These are phyloP conservation scores for Lasiodiplodia citricola DNA, from an alignment of 2,329 filamentous ascomycete genomes.

Conservation along the genomic window DNA sequence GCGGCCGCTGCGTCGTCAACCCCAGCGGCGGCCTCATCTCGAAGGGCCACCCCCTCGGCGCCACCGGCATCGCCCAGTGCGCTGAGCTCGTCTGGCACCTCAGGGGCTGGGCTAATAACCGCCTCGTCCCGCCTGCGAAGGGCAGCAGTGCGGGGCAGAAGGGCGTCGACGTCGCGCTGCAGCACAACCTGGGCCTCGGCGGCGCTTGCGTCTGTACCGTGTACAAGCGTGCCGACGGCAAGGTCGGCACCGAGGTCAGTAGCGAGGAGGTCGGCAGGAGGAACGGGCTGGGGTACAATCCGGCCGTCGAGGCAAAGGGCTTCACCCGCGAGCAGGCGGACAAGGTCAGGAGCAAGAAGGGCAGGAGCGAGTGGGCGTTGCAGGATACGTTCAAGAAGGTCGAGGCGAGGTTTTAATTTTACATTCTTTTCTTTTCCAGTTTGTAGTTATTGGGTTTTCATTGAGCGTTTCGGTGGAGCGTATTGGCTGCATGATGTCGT, in stretches of 20 bases:
- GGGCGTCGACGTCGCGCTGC: slow-evolving; percentile 66
- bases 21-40: slow-evolving; percentile 93
- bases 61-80: slow-evolving; percentile 93
- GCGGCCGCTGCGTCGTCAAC: slow-evolving; percentile 81
- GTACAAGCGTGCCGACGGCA: slow-evolving; percentile 82
- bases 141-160: background rate
- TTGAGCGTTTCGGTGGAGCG: background rate
- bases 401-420: slow-evolving; percentile 64
- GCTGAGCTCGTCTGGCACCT: slow-evolving; percentile 95
- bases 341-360: slow-evolving; percentile 71
- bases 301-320: slow-evolving; percentile 85
- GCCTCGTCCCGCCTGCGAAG: slow-evolving; percentile 67
- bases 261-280: slow-evolving; percentile 68
- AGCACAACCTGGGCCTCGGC: slow-evolving; percentile 92
- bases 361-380: slow-evolving; percentile 72
- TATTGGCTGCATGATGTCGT: no score
- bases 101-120: slow-evolving; percentile 94
- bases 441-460: background rate
- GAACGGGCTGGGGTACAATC: slow-evolving; percentile 85
- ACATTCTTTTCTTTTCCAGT: background rate
- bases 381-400: slow-evolving; percentile 77
- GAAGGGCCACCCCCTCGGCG: slow-evolving; percentile 93
- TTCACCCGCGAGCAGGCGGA: slow-evolving; percentile 80
- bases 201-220: slow-evolving; percentile 91
- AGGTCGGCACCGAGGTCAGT: slow-evolving; percentile 64